phyloP scores from a whole-genome alignment of 768 basidiomycete genomes.

The Auriscalpium microsporum region DNA sequence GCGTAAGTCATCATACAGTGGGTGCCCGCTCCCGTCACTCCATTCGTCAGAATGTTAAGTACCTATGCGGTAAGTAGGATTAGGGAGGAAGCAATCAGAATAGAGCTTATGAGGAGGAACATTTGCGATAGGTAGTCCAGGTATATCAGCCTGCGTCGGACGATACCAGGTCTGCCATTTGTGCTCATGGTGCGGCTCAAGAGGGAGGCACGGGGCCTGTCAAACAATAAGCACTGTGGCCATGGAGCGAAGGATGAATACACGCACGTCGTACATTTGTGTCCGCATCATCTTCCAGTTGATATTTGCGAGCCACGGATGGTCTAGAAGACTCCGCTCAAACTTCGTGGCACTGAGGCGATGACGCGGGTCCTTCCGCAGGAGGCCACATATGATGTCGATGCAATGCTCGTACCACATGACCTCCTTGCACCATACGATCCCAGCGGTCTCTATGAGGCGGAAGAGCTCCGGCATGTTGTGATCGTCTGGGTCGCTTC shows the following conservation, averaged over 20 bases:
- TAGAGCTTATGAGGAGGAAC: background rate
- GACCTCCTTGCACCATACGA: background rate
- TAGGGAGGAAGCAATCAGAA: no score
- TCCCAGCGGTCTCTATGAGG: background rate
- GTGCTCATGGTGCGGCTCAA: slow-evolving; percentile 13
- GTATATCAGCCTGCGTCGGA: slow-evolving; percentile 21
- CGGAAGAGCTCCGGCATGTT: background rate
- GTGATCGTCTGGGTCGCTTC: background rate
- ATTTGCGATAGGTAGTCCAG: background rate
- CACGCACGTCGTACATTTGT: slow-evolving; percentile 38
- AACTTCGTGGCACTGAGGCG: slow-evolving; percentile 22
- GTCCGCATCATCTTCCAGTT: slow-evolving; percentile 39
- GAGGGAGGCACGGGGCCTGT: slow-evolving; percentile 38
- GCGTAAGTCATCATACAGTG: no score
- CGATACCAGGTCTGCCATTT: slow-evolving; percentile 33
- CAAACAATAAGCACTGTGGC: background rate
- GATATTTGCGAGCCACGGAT: slow-evolving; percentile 39
- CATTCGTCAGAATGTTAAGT: no score
- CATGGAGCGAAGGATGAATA: background rate
- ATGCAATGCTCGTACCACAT: slow-evolving; percentile 16
- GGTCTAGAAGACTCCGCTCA: slow-evolving; percentile 15
- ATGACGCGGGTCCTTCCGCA: background rate
- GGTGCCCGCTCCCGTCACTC: no score
- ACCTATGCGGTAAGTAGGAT: no score
- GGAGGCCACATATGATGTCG: slow-evolving; percentile 18